Base-by-base conservation (phyloP, 75 land plant genomes). In the Adiantum capillusveneris region DNA sequence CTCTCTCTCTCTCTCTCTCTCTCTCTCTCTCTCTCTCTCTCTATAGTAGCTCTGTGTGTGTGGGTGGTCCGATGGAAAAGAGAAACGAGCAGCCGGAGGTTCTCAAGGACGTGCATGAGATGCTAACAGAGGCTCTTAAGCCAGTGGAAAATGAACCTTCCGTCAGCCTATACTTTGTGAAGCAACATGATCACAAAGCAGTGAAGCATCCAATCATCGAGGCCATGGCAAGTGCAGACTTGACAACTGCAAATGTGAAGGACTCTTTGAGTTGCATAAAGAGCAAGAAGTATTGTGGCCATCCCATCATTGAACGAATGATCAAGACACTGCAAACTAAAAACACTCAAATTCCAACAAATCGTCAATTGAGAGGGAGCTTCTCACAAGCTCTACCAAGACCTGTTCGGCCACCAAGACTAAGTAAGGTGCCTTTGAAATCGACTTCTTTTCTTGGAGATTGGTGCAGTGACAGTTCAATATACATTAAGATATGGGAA, bases 91-190 rank as follows among this genome's bases (percentile, higher is more conserved):
- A 46, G 17, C 49, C 14, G 49, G 49, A 46, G 49, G 21, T 46
- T 46, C 49, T 46, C 5, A 14, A 46, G 21, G 49, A 46, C 21
- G 49, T 84, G 65, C 79, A 75, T 59, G 84, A 84, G 58, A 20
- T 56, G 50, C 39, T 74, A 25, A 75, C 76, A 50, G 93, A 84
- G 34, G 79, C 81, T 79, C 79, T 88, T 29, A 79, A 74, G 55
- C 70, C 65, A 29, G 31, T 80, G 39, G 97, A 93, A 16, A 87
- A 87, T 58, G 97, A 91, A 64, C 97, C 97, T 18, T 87, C 97
- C 11, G 72, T 84, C 25, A 93, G 97, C 20, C 93, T 91, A 30
- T 91, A 72, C 79, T 91, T 79, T 62, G 75, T 91, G 25, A 93
- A 91, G 64, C 97, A 91, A 69, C 97, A 91, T 56, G 70, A 79